Evolutionary conservation across 2,329 filamentous ascomycete genomes (phyloP).

Genomic region (Didymella segeticola): DNA sequence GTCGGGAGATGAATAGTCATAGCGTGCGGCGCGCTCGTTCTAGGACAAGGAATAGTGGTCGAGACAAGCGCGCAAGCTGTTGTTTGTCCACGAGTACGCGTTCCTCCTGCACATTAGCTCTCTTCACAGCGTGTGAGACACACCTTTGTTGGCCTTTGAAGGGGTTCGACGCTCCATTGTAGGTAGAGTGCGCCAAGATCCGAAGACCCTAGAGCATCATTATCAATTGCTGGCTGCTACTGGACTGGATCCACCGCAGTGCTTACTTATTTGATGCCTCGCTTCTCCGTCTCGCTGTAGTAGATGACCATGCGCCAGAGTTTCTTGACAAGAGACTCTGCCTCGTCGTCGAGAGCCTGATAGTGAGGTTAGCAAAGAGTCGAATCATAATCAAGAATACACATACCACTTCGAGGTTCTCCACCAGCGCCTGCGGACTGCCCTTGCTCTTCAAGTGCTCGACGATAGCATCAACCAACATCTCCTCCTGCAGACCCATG

Average conservation of each 20-base stretch:
- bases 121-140: background rate
- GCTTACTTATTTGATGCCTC: conserved; percentile 65
- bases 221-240: conserved; percentile 23
- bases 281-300: conserved; percentile 93
- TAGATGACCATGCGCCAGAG: conserved; percentile 99
- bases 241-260: conserved; percentile 4
- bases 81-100: conserved; percentile 1
- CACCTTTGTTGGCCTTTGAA: background rate
- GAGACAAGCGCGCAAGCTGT: background rate
- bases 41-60: background rate
- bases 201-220: conserved; percentile 30
- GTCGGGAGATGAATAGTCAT: no score
- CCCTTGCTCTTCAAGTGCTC: conserved; percentile 80
- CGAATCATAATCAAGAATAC: background rate
- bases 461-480: conserved; percentile 91
- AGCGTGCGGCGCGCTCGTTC: conserved; percentile 7
- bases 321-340: conserved; percentile 92
- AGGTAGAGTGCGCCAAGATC: conserved; percentile 26
- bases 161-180: conserved; percentile 17
- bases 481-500: conserved; percentile 93
- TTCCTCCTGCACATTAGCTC: background rate
- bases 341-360: conserved; percentile 92
- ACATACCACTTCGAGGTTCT: conserved; percentile 82
- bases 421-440: conserved; percentile 79
- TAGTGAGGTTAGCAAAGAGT: conserved; percentile 1